Base-by-base conservation (phyloP, 2,329 filamentous ascomycete species). In the Calonectria henricotiae region DNA sequence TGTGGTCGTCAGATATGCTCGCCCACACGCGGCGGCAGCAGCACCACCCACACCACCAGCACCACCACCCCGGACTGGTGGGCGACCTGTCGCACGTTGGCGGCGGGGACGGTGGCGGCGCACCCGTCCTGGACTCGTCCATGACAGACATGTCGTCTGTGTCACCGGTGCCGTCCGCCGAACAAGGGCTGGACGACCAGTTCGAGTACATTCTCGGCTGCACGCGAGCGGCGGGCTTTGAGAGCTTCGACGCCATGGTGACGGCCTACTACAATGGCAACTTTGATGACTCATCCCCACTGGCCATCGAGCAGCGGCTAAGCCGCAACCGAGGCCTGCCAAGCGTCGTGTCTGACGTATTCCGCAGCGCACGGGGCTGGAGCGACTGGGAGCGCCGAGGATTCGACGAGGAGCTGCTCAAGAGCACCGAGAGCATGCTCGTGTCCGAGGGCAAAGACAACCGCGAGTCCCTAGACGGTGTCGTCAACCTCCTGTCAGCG, bases 241-340 rank as follows among this genome's bases (percentile, higher is more conserved):
- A 66, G 63, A 66, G 63, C 63, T 66, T 66, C 25, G 63, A 66
- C 39, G 41, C 63, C n/a, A 54, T 66, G 30, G 63, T 66, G 20
- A 47, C 63, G 23, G 63, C 63, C 41, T 66, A 66, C 63, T 66
- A 66, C 49, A 66, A 66, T 17, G 63, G 63, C 39, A 66, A 66
- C 63, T 66, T 66, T 30, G 63, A 66, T 13, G 63, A 66, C 8
- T 44, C 63, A 17, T 66, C 63, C 20, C 63, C 63, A 15, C 51
- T 66, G 8, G 49, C 63, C 11, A 66, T 66, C 27, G 63, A 66
- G 49, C 63, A 66, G 39, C 27, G 63, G 13, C 39, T 66, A 7
- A 66, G 63, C n/a, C 63, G 63, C 63, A 66, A 66, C 41, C 51
- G 63, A 44, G 63, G 63, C 41, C 39, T 66, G 30, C 63, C 63